Evolutionary conservation across 768 basidiomycete species (phyloP).

Genomic region (Cystofilobasidium capitatum): DNA sequence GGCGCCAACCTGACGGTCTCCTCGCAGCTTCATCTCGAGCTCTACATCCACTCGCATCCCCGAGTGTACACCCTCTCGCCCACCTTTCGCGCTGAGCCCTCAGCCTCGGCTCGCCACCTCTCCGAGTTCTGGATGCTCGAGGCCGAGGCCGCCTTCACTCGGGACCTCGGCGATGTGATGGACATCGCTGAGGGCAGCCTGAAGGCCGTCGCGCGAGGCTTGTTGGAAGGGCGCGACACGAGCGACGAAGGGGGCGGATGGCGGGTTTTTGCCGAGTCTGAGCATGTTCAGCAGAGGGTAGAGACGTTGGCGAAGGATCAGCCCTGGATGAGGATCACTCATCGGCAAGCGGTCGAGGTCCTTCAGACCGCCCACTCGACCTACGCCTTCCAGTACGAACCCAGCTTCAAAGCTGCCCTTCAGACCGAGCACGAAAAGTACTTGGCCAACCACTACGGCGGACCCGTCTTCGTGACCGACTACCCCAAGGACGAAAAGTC

Average conservation of each 20-base stretch:
- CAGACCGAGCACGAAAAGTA: slow-evolving; percentile 89
- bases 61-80: slow-evolving; percentile 88
- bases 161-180: slow-evolving; percentile 48
- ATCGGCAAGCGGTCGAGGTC: slow-evolving; percentile 60
- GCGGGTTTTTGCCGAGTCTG: slow-evolving; percentile 21
- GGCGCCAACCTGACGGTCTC: slow-evolving; percentile 71
- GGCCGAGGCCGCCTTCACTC: slow-evolving; percentile 69
- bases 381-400: slow-evolving; percentile 48
- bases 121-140: slow-evolving; percentile 99
- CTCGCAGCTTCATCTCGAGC: slow-evolving; percentile 90
- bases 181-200: slow-evolving; percentile 51
- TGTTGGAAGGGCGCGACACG: slow-evolving; percentile 6
- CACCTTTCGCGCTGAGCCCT: slow-evolving; percentile 86
- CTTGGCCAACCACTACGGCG: slow-evolving; percentile 62
- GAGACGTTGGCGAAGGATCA: slow-evolving; percentile 27
- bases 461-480: slow-evolving; percentile 83
- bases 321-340: slow-evolving; percentile 65
- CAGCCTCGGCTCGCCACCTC: slow-evolving; percentile 79
- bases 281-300: slow-evolving; percentile 15
- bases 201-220: slow-evolving; percentile 40
- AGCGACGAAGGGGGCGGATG: slow-evolving; percentile 5
- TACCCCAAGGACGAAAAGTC: slow-evolving; percentile 79
- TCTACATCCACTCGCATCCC: slow-evolving; percentile 62
- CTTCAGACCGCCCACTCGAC: slow-evolving; percentile 41
- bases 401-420: slow-evolving; percentile 60